Evolutionary conservation across 73 alveolate genomes (phyloP).

Genomic region (Breviolum minutum): DNA sequence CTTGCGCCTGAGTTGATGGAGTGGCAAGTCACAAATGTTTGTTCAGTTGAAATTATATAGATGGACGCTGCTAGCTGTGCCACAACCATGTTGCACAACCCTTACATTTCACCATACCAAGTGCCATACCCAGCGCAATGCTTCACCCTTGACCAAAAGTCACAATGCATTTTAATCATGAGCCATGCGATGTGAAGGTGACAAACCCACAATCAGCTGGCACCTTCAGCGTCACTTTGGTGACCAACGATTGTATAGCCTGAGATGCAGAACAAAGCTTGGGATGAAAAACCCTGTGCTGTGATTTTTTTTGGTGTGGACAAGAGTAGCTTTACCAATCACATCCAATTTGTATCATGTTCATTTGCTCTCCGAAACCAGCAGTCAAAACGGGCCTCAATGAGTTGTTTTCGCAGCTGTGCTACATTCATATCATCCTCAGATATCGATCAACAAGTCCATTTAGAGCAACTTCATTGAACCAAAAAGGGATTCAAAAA

Average conservation of each 20-base stretch:
- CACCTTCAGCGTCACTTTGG: constrained; percentile 29
- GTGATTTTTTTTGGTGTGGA: too few relatives aligned
- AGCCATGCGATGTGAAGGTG: too few relatives aligned
- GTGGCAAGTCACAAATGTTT: too few relatives aligned
- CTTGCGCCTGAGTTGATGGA: not conserved
- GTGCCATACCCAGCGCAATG: constrained; percentile 28
- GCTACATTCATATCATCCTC: not conserved
- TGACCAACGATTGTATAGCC: constrained; percentile 11
- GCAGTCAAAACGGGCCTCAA: not conserved
- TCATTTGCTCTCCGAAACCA: too few relatives aligned
- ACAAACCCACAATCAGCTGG: too few relatives aligned
- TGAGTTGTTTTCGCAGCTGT: constrained; percentile 13
- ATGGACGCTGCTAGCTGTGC: too few relatives aligned
- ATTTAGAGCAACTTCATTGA: too few relatives aligned
- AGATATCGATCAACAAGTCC: not conserved
- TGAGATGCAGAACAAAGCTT: not conserved
- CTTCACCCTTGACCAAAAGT: constrained; percentile 12
- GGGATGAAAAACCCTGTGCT: too few relatives aligned
- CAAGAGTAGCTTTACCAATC: too few relatives aligned
- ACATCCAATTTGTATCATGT: too few relatives aligned
- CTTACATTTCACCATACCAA: not conserved
- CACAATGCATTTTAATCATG: not conserved
- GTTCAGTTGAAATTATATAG: too few relatives aligned
- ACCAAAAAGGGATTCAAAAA: not conserved
- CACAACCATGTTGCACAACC: not conserved